Evolutionary conservation across 345 rosid species (phyloP).

Genomic region (Cardamine occulta): DNA sequence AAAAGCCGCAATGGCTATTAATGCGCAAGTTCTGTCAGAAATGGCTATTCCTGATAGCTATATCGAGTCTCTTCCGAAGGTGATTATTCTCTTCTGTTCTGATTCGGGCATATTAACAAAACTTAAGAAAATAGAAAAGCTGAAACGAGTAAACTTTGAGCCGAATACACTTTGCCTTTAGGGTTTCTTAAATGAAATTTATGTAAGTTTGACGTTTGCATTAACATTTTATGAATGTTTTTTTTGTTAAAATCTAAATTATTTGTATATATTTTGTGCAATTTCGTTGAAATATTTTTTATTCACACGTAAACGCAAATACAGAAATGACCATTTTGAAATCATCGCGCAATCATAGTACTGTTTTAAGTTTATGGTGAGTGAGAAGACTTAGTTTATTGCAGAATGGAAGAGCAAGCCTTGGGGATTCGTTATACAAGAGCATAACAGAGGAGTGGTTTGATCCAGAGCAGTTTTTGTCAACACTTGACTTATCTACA

Average conservation of each 20-base stretch:
- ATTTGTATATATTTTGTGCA: no score
- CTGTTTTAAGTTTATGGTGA: background rate
- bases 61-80: constrained; percentile 88
- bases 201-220: no score
- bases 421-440: constrained; percentile 77
- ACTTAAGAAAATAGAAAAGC: no score
- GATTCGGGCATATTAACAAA: no score
- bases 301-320: no score
- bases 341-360: background rate
- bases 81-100: background rate
- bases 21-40: constrained; percentile 82
- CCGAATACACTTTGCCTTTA: no score
- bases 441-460: constrained; percentile 79
- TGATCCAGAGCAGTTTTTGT: constrained; percentile 72
- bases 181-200: no score
- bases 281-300: no score
- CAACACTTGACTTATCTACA: constrained; percentile 67
- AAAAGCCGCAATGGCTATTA: constrained; percentile 91
- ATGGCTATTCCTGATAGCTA: constrained; percentile 86
- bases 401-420: constrained; percentile 84
- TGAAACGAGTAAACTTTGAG: no score
- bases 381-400: background rate
- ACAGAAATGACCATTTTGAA: no score
- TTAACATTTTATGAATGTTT: no score
- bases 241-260: no score